phyloP scores from a whole-genome alignment of 1,139 yeast genomes.

The Wickerhamomyces sp. region DNA sequence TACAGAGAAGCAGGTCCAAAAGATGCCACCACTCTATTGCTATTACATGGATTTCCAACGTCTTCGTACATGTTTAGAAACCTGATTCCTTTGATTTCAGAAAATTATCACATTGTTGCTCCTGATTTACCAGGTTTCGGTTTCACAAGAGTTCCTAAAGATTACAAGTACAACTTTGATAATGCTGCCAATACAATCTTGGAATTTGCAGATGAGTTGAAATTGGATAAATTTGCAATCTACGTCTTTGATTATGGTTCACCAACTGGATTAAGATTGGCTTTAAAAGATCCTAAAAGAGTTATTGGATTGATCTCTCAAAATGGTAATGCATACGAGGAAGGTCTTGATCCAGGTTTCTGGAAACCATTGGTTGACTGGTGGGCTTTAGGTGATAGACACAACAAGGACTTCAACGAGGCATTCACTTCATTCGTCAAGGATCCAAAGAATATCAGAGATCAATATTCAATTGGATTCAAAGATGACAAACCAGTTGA shows the following conservation, averaged over 20 bases:
- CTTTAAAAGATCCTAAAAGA: slow-evolving; percentile 27
- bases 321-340: slow-evolving; percentile 41
- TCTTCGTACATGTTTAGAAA: slow-evolving; percentile 36
- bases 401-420: slow-evolving; percentile 11
- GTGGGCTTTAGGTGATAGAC: slow-evolving; percentile 27
- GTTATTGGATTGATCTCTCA: slow-evolving; percentile 33
- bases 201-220: slow-evolving; percentile 27
- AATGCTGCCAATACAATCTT: slow-evolving; percentile 30
- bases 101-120: slow-evolving; percentile 35
- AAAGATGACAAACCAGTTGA: slow-evolving; percentile 24
- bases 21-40: slow-evolving; percentile 29
- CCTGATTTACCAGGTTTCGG: slow-evolving; percentile 45
- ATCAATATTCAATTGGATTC: slow-evolving; percentile 32
- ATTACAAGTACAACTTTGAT: slow-evolving; percentile 29
- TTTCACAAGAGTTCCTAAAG: slow-evolving; percentile 28
- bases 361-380: slow-evolving; percentile 33
- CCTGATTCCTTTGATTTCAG: slow-evolving; percentile 32
- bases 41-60: slow-evolving; percentile 41
- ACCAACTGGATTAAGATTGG: slow-evolving; percentile 35
- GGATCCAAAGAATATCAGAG: slow-evolving; percentile 20
- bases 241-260: slow-evolving; percentile 42
- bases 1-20: slow-evolving; percentile 35
- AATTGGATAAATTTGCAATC: slow-evolving; percentile 27
- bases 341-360: slow-evolving; percentile 32
- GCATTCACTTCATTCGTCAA: slow-evolving; percentile 19